Evolutionary conservation across 257 asterid genomes (phyloP), one percentile per base, ranked within the genome.

Genomic region (Ballota nigra): DNA sequence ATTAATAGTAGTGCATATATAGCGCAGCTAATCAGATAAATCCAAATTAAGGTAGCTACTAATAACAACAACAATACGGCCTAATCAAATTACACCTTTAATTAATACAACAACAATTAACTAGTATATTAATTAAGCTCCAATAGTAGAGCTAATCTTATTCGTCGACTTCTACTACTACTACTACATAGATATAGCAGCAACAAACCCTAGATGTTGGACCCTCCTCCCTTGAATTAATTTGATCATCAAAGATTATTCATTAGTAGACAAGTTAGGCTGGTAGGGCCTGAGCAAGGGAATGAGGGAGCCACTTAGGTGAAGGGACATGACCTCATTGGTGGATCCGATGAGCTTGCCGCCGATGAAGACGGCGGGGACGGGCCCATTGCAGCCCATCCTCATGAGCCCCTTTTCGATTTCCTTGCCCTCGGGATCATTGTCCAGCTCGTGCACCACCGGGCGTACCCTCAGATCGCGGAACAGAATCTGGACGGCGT

Each of bases 301-400:
- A 29, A 77, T 43, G 64, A 89, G 88, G 3, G 87, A 74, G 41
- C 96, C 95, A 66, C 92, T 86, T 40, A 89, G 83, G 81, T 87
- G 96, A 71, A 84, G 95, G 1, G 96, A 87, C 96, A 89, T 89
- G 28, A 89, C 91, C 85, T 89, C 95, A 41, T 86, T 86, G 76
- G 95, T 89, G 36, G 95, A 89, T 0, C 95, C 95, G 29, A 89
- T 75, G 12, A 89, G 83, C 73, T 78, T 36, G 1, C 95, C 96
- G 10, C 84, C 83, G 40, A 89, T 79, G 85, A 84, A 89, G 3
- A 89, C 86, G 0, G 87, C 89, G 0, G 96, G 96, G 8, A 86
- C 67, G 1, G 95, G 84, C 0, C 85, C 78, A 10, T 63, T 66
- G 79, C 86, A 75, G 4, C 90, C 89, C 87, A 84, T 82, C 80